Percentiles rank a stretch among this genome's conserved stretches.
Evolutionary conservation across 1,284 basidiomycete species (phyloP).

Genomic region (Pascua guehoae): DNA sequence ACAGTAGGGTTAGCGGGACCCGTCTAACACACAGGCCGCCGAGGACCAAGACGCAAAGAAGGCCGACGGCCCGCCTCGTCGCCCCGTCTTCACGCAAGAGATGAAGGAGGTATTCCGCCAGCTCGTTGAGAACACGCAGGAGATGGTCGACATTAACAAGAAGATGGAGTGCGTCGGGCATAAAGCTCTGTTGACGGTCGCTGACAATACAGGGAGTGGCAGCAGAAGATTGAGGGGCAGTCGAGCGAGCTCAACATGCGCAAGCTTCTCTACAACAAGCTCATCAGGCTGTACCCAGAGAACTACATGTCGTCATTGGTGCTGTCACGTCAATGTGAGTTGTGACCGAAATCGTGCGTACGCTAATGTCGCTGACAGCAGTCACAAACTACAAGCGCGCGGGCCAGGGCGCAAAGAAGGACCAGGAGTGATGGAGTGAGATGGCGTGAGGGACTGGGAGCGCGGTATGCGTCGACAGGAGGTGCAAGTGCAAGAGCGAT

Average conservation of each 20-base stretch:
- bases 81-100: slow-evolving; percentile 28
- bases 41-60: neutral
- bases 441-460: too few species aligned
- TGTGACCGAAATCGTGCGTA: neutral
- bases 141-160: slow-evolving; percentile 35
- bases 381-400: slow-evolving; percentile 14
- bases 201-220: slow-evolving; percentile 12
- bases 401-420: neutral
- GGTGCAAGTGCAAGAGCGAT: too few species aligned
- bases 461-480: too few species aligned
- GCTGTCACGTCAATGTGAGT: slow-evolving; percentile 15
- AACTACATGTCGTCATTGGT: slow-evolving; percentile 31
- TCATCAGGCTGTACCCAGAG: slow-evolving; percentile 40
- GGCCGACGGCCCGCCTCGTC: slow-evolving; percentile 14
- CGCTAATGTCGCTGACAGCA: neutral
- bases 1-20: neutral
- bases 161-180: slow-evolving; percentile 26
- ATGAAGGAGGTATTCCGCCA: slow-evolving; percentile 41
- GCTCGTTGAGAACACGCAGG: slow-evolving; percentile 37
- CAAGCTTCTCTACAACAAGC: slow-evolving; percentile 32
- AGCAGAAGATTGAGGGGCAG: slow-evolving; percentile 26
- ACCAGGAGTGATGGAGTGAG: too few species aligned
- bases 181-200: too few species aligned
- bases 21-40: neutral
- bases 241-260: slow-evolving; percentile 27